Base-by-base conservation (phyloP, 805 yeast species). In the Schwanniomyces vanrijiae region DNA sequence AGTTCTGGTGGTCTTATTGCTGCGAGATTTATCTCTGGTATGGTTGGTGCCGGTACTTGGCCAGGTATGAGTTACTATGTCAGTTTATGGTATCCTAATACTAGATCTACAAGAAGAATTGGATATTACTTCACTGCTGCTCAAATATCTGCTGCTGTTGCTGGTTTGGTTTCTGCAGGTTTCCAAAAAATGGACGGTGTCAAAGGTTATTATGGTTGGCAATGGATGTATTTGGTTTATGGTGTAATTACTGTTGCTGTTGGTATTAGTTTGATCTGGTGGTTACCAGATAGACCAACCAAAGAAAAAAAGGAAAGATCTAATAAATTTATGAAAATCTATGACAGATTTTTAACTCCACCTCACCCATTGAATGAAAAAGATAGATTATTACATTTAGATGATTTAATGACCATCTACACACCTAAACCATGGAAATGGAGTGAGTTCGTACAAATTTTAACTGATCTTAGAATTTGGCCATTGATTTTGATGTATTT, bases 101-200 rank as follows among this genome's bases (percentile, higher is more conserved):
- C 86, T 40, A 73, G 94, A 49, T 79, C 83, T 54, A 87, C 95
- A 2, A 77, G 80, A 52, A 74, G 96, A 60, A 86, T 89, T 52
- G 96, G 96, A 2, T 89, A 86, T 68, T 89, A 89, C 65, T 89
- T 85, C 65, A 89, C 96, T 1, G 96, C 96, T 18, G 95, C 96
- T 1, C 96, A 89, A 66, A 63, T 89, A n/a, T 83, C 91, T 39
- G 91, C 96, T 0, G 83, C 96, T n/a, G 92, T 82, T 7, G 90
- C 91, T 7, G 96, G 96, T 35, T 76, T 89, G 46, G 89, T 89
- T 11, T 80, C 87, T 46, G 96, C 96, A 2, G 96, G 95, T 0
- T 87, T 89, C 71, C 96, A 89, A 62, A 83, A 79, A 53, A 85
- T 89, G 81, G 91, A 89, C 61, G 84, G 84, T 49, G 68, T 55